Percentiles rank a stretch among this genome's conserved stretches.
Evolutionary conservation across 805 yeast genomes (phyloP).

Genomic region (Kluyveromyces aestuarii): DNA sequence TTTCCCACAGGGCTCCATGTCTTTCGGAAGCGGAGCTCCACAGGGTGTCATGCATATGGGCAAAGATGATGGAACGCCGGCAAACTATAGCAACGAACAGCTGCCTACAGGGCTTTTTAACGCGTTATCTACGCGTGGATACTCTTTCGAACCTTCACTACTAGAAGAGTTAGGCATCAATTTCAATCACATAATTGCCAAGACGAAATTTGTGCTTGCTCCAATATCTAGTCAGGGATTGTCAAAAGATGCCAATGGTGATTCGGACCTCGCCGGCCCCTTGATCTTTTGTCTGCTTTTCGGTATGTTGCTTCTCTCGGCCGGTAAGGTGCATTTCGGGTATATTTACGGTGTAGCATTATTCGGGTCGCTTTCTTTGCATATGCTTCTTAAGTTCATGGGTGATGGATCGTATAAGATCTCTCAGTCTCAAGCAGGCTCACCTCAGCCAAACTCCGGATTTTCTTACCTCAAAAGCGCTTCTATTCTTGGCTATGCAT

Average conservation of each 20-base stretch:
- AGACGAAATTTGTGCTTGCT: constrained; percentile 78
- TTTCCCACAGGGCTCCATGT: constrained; percentile 32
- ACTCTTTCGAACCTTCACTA: constrained; percentile 89
- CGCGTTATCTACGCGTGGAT: constrained; percentile 88
- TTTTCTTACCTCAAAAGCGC: constrained; percentile 50
- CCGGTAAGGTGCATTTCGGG: constrained; percentile 95
- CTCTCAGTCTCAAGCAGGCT: constrained; percentile 30
- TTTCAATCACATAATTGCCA: constrained; percentile 74
- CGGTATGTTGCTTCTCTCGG: constrained; percentile 70
- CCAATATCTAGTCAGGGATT: constrained; percentile 46
- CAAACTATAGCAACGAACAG: constrained; percentile 26
- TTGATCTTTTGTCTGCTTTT: constrained; percentile 78
- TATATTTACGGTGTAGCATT: constrained; percentile 94
- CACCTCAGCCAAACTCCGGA: constrained; percentile 22
- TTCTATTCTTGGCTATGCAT: constrained; percentile 87
- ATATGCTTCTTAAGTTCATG: constrained; percentile 81
- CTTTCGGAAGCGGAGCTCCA: constrained; percentile 13
- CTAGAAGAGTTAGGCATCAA: constrained; percentile 91
- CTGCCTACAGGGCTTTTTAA: constrained; percentile 74
- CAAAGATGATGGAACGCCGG: constrained; percentile 11
- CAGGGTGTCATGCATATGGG: not conserved
- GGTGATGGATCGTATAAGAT: constrained; percentile 35
- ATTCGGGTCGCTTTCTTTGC: constrained; percentile 80
- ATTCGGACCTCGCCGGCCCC: constrained; percentile 94
- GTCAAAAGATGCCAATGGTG: constrained; percentile 70